phyloP scores from a whole-genome alignment of 495 filamentous ascomycete genomes.

The Rhypophila decipiens region DNA sequence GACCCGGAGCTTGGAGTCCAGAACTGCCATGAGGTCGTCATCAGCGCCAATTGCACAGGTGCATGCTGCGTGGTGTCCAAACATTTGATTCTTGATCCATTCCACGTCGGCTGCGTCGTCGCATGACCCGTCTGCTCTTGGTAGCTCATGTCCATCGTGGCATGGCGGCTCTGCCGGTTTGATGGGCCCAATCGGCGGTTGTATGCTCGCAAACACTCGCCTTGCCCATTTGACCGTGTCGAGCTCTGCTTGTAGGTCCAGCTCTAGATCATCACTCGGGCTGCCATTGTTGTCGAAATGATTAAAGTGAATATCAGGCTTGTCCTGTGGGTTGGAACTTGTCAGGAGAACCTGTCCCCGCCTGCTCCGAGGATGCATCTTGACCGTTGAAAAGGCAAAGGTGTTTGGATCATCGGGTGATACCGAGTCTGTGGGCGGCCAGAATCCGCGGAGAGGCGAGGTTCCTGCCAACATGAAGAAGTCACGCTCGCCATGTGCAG shows the following conservation, averaged over 20 bases:
- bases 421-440: constrained; percentile 18
- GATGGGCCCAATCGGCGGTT: constrained; percentile 31
- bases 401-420: constrained; percentile 9
- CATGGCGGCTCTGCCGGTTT: constrained; percentile 39
- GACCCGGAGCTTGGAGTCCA: constrained; percentile 49
- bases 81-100: constrained; percentile 33
- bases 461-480: constrained; percentile 21
- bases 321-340: constrained; percentile 30
- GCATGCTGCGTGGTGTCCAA: constrained; percentile 45
- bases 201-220: constrained; percentile 14
- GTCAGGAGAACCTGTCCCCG: constrained; percentile 32
- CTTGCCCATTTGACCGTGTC: constrained; percentile 53
- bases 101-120: constrained; percentile 36
- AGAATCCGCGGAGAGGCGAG: constrained; percentile 23
- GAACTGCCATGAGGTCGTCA: constrained; percentile 40
- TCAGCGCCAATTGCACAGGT: constrained; percentile 50
- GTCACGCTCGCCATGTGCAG: constrained; percentile 12
- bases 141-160: constrained; percentile 43
- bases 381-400: constrained; percentile 17
- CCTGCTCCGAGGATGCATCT: constrained; percentile 28
- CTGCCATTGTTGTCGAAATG: constrained; percentile 28
- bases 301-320: constrained; percentile 37
- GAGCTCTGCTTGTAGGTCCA: constrained; percentile 41
- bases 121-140: constrained; percentile 47
- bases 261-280: too few relatives aligned